Percentiles rank a stretch among this genome's conserved stretches.
Conservation (phyloP, 805 yeast species). For the Ogataea polymorpha region DNA sequence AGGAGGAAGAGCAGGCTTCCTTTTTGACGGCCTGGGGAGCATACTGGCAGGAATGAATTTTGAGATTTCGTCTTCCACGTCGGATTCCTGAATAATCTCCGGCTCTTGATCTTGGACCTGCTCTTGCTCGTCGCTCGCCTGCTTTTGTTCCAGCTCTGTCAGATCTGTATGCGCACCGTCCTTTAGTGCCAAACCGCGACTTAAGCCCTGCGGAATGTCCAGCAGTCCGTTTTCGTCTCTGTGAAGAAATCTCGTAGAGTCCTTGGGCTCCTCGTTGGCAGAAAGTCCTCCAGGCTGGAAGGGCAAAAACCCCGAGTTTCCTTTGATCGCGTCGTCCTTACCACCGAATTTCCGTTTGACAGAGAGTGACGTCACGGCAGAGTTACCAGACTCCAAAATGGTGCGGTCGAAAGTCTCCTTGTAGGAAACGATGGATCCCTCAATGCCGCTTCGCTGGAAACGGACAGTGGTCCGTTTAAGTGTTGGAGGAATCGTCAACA, state of each 20-base stretch:
- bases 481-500: constrained; percentile 58
- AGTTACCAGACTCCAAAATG: constrained; percentile 42
- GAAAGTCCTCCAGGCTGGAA: constrained; percentile 86
- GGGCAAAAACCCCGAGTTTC: constrained; percentile 74
- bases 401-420: constrained; percentile 37
- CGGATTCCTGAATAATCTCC: constrained; percentile 14
- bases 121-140: constrained; percentile 9
- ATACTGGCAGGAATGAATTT: constrained; percentile 29
- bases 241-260: constrained; percentile 46
- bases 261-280: constrained; percentile 18
- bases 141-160: constrained; percentile 3
- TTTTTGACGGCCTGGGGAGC: constrained; percentile 25
- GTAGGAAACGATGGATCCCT: constrained; percentile 18
- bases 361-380: constrained; percentile 69
- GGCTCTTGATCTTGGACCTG: constrained; percentile 10
- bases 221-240: constrained; percentile 73
- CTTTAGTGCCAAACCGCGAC: constrained; percentile 57
- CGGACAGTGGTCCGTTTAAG: constrained; percentile 62
- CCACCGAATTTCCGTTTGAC: constrained; percentile 65
- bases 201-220: constrained; percentile 78
- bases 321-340: constrained; percentile 59
- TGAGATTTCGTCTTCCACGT: constrained; percentile 27
- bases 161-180: constrained; percentile 5
- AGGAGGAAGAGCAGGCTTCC: constrained; percentile 9
- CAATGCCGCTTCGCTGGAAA: constrained; percentile 71